A percentile compares a stretch with the other conserved stretches of the same genome.
These are phyloP conservation scores for Castanea mollissima DNA, from an alignment of 306 rosid genomes.

Conservation along the genomic window DNA sequence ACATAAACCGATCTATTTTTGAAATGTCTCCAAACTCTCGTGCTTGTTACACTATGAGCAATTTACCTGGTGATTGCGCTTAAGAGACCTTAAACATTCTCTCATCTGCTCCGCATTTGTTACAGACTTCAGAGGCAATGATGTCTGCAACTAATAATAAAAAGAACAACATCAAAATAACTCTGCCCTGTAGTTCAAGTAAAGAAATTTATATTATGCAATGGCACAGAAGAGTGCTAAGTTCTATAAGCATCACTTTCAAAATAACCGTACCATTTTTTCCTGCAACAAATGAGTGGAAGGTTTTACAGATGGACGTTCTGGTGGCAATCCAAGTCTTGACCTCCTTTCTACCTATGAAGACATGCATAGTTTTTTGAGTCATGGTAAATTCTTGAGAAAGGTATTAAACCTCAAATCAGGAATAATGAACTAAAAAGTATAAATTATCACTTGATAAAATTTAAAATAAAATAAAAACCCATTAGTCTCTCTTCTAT, in stretches of 20 bases:
- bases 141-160: conserved; percentile 35
- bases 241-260: not conserved
- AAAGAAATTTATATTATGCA: not conserved
- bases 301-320: conserved; percentile 21
- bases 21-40: not conserved
- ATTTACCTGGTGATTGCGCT: conserved; percentile 51
- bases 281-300: conserved; percentile 11
- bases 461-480: not conserved
- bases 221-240: not conserved
- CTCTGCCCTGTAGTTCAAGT: not conserved
- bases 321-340: conserved; percentile 40
- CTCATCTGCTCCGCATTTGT: conserved; percentile 43
- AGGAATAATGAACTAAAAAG: not conserved
- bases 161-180: conserved; percentile 5
- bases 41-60: not conserved
- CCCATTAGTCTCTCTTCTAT: not conserved
- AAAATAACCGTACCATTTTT: conserved; percentile 38
- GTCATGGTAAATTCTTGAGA: not conserved
- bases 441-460: too few relatives aligned
- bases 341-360: conserved; percentile 59
- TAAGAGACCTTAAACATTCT: conserved; percentile 67
- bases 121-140: conserved; percentile 27
- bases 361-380: conserved; percentile 9
- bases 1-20: too few relatives aligned
- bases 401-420: not conserved